Base-by-base conservation (phyloP, 345 rosid genomes). In the Citrus medica region DNA sequence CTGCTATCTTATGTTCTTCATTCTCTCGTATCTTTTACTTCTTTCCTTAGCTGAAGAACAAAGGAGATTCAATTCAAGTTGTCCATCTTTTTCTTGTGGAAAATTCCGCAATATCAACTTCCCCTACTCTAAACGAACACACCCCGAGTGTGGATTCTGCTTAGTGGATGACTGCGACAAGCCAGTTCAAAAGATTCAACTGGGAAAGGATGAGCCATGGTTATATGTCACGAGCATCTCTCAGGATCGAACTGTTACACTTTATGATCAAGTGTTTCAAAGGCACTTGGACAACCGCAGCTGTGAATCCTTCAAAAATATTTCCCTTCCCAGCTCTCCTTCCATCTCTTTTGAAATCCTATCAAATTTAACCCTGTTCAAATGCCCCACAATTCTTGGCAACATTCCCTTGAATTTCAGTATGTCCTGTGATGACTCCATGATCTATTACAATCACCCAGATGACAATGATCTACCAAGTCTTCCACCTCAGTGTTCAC, bases 251-350 rank as follows among this genome's bases (percentile, higher is more conserved):
- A 68, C 79, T 12, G 63, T 85, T 46, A 51, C n/a, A 27, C 75
- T 83, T 56, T 73, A 63, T 2, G 88, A 86, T 22, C 37, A 66
- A 5, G 73, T 53, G 42, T 67, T 81, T 33, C 30, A 48, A 13
- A 21, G 63, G 25, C 75, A 61, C 24, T 76, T 83, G 55, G 1
- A 3, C 4, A n/a, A 79, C n/a, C 21, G 19, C 10, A 6, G 58
- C n/a, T 86, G 88, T 35, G 40, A 17, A 12, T 79, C 79, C 72
- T 82, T 83, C 35, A 79, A 81, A 25, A 68, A 48, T 68, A 69
- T 83, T 19, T 80, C 85, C 68, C 73, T 85, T 59, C 82, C 88
- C 37, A 14, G 25, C 12, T 75, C 77, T 17, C 88, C 88, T 21
- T 83, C 65, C 73, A 68, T 84, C 33, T 59, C 65, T 32, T 82